Percentiles rank a stretch among this genome's conserved stretches.
phyloP scores from a whole-genome alignment of 768 basidiomycete genomes.

The Leccinum arenicola region DNA sequence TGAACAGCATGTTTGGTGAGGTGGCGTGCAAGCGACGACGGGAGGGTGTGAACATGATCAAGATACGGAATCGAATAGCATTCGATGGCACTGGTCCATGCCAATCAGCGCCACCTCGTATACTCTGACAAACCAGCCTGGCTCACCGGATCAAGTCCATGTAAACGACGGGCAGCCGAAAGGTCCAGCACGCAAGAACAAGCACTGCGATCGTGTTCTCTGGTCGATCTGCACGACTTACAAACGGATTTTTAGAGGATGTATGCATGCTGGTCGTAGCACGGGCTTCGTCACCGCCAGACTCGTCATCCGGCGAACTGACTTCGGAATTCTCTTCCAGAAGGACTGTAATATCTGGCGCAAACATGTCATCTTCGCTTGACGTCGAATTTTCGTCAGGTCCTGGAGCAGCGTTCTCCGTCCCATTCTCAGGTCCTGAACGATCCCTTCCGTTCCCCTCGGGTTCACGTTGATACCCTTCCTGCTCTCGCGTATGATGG shows the following conservation, averaged over 20 bases:
- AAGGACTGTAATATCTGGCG: constrained; percentile 39
- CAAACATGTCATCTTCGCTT: constrained; percentile 25
- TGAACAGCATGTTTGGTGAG: constrained; percentile 67
- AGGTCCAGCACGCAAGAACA: constrained; percentile 72
- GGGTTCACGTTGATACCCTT: constrained; percentile 13
- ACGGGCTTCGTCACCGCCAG: constrained; percentile 15
- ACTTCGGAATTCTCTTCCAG: constrained; percentile 38
- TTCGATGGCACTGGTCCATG: constrained; percentile 60
- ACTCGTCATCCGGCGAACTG: constrained; percentile 30
- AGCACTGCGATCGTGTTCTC: constrained; percentile 64
- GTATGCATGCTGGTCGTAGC: constrained; percentile 5
- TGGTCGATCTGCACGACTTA: constrained; percentile 37
- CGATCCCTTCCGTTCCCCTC: constrained; percentile 4
- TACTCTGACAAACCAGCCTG: background rate
- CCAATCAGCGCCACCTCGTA: constrained; percentile 7
- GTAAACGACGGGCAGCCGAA: constrained; percentile 74
- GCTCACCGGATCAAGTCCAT: constrained; percentile 72
- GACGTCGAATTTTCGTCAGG: constrained; percentile 11
- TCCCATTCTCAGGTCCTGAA: constrained; percentile 20
- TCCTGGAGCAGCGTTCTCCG: constrained; percentile 7
- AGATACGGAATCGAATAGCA: constrained; percentile 78
- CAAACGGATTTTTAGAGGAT: constrained; percentile 14
- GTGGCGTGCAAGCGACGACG: constrained; percentile 58
- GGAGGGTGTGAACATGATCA: constrained; percentile 62
- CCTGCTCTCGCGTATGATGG: constrained; percentile 42